Evolutionary conservation across 1,284 basidiomycete species (phyloP).

Genomic region (Coriolopsis trogii): DNA sequence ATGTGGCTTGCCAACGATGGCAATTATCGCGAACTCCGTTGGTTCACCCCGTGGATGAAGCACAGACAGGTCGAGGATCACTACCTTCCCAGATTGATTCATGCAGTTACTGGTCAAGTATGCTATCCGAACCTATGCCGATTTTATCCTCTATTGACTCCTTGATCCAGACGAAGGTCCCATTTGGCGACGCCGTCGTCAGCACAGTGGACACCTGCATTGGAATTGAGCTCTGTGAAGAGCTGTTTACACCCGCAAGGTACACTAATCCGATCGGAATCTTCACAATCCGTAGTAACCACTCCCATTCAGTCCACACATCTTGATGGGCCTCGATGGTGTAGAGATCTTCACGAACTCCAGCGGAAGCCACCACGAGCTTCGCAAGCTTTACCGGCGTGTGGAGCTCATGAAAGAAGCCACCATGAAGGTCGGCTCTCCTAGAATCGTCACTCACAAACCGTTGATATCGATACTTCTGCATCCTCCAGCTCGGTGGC

Average conservation of each 20-base stretch:
- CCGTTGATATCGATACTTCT: background rate
- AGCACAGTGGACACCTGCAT: constrained; percentile 95
- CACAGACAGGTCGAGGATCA: constrained; percentile 88
- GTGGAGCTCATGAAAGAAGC: constrained; percentile 97
- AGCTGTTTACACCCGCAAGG: constrained; percentile 96
- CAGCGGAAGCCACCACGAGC: constrained; percentile 95
- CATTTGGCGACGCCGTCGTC: constrained; percentile 94
- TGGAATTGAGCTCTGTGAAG: constrained; percentile 96
- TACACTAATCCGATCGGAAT: constrained; percentile 33
- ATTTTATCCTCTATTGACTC: background rate
- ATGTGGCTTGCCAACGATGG: constrained; percentile 99
- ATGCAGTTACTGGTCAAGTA: constrained; percentile 88
- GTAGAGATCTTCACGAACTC: constrained; percentile 99
- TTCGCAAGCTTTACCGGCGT: constrained; percentile 90
- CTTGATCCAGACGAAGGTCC: constrained; percentile 71
- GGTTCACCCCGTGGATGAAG: constrained; percentile 96
- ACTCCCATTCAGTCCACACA: constrained; percentile 77
- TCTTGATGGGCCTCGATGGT: constrained; percentile 95
- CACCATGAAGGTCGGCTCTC: constrained; percentile 76
- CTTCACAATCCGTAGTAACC: background rate
- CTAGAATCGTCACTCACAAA: background rate
- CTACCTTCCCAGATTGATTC: constrained; percentile 86
- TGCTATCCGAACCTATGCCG: background rate
- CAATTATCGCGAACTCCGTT: constrained; percentile 95
- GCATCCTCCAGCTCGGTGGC: constrained; percentile 80